phyloP scores from a whole-genome alignment of 805 yeast species.

The Candida boleticola region DNA sequence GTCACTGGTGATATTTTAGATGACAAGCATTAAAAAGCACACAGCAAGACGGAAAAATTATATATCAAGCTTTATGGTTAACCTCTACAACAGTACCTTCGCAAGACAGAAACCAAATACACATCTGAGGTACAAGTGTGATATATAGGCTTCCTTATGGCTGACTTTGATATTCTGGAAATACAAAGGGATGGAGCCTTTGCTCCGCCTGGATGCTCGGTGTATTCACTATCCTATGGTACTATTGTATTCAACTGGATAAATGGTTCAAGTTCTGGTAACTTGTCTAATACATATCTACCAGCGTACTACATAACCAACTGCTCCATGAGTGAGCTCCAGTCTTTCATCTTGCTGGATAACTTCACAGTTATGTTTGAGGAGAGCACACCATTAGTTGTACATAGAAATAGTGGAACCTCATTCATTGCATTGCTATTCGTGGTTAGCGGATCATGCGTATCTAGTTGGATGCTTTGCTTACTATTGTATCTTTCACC shows the following conservation, averaged over 20 bases:
- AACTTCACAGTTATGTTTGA: constrained; percentile 1
- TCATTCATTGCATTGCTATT: constrained; percentile 47
- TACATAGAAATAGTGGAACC: constrained; percentile 34
- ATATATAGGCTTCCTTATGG: constrained; percentile 3
- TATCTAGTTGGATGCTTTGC: constrained; percentile 70
- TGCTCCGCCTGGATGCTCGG: constrained; percentile 23
- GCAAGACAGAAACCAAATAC: too few relatives aligned
- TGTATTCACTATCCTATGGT: constrained; percentile 38
- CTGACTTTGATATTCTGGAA: constrained; percentile 5
- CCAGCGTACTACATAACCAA: constrained; percentile 51
- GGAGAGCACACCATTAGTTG: background rate
- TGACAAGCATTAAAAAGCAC: too few relatives aligned
- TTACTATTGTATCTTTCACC: constrained; percentile 53
- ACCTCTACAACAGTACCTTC: too few relatives aligned
- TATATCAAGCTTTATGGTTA: too few relatives aligned
- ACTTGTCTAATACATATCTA: constrained; percentile 15
- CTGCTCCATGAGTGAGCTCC: constrained; percentile 25
- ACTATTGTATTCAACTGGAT: constrained; percentile 15
- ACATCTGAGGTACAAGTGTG: too few relatives aligned
- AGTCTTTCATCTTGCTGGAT: background rate
- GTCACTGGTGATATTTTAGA: too few relatives aligned
- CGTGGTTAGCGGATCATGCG: constrained; percentile 53
- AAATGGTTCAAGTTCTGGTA: constrained; percentile 14
- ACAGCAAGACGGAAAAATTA: too few relatives aligned
- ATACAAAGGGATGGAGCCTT: background rate